Evolutionary conservation across 179 eudicot species (phyloP), one percentile per base, ranked within the genome.

Genomic region (Carnegiea gigantea): DNA sequence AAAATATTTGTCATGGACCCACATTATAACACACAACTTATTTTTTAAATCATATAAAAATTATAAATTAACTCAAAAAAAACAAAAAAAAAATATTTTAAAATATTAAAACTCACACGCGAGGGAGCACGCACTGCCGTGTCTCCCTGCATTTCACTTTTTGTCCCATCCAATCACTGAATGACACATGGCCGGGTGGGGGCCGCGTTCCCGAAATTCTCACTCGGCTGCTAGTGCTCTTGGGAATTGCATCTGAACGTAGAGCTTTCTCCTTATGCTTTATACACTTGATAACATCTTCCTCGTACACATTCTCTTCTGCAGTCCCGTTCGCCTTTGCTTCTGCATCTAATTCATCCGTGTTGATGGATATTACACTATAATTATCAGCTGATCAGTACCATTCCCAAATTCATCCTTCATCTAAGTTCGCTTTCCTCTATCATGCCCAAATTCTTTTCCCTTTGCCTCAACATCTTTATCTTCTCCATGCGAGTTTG

Each of bases 281-380:
- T 48, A 82, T 26, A 77, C 54, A 73, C 76, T 88, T 86, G 30
- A 84, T 84, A 64, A 38, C 86, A 86, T 90, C 88, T 81, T 86
- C 92, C 85, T 76, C 89, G 24, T 86, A 86, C 44, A 74, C 89
- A 76, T 79, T 78, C 40, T 83, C 86, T 81, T 87, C 81, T 54
- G 80, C 70, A 36, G 62, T 82, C 65, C 79, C 86, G 60, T 78
- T 65, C 14, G 28, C 51, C 24, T 57, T 44, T 7, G 51, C 76
- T 49, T 43, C 51, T 8, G 46, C 28, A 71, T 77, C 59, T 53
- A 59, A 68, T 75, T 79, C 68, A 70, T 77, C 83, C 76, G 38
- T 43, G 43, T 7, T 6, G 44, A 38, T 13, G 20, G 60, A 54
- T 15, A 54, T 3, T 54, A 11, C 12, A 54, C 43, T 15, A 28